A percentile compares a stretch with the other conserved stretches of the same genome.
These are phyloP conservation scores for Blastobotrys peoriensis DNA, from an alignment of 805 yeast genomes.

Conservation along the genomic window DNA sequence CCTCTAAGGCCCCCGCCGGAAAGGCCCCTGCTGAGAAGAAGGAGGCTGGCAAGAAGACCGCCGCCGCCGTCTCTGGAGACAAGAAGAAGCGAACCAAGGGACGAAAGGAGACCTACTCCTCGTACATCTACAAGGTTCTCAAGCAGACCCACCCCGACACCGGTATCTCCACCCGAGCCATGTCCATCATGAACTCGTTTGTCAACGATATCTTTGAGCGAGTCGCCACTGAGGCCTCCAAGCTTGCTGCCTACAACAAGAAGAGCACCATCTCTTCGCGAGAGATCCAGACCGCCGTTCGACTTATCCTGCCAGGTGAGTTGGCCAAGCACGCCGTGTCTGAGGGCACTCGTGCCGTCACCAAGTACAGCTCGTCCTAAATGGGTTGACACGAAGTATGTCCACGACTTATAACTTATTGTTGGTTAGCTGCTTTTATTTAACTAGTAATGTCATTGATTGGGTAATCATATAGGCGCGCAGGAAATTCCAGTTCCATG, in stretches of 20 bases:
- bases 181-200: constrained; percentile 98
- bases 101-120: constrained; percentile 97
- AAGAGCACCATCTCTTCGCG: constrained; percentile 96
- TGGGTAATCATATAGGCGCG: no score
- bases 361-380: constrained; percentile 75
- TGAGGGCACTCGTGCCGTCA: constrained; percentile 98
- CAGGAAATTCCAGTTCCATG: no score
- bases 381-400: constrained; percentile 1
- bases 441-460: constrained; percentile 1
- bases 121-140: constrained; percentile 96
- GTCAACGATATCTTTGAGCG: constrained; percentile 98
- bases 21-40: constrained; percentile 97
- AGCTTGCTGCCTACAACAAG: constrained; percentile 98
- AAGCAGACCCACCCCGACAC: constrained; percentile 99
- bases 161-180: constrained; percentile 97
- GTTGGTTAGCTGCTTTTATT: neutral
- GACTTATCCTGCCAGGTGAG: constrained; percentile 98
- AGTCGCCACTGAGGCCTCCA: constrained; percentile 96
- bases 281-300: constrained; percentile 98
- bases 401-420: neutral
- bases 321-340: constrained; percentile 97
- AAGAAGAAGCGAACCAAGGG: constrained; percentile 89
- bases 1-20: constrained; percentile 64
- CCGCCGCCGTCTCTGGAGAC: constrained; percentile 64
- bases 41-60: constrained; percentile 81